Evolutionary conservation across 192 early-diverging fungal species (phyloP).

Genomic region (Phlyctochytrium arcticum): DNA sequence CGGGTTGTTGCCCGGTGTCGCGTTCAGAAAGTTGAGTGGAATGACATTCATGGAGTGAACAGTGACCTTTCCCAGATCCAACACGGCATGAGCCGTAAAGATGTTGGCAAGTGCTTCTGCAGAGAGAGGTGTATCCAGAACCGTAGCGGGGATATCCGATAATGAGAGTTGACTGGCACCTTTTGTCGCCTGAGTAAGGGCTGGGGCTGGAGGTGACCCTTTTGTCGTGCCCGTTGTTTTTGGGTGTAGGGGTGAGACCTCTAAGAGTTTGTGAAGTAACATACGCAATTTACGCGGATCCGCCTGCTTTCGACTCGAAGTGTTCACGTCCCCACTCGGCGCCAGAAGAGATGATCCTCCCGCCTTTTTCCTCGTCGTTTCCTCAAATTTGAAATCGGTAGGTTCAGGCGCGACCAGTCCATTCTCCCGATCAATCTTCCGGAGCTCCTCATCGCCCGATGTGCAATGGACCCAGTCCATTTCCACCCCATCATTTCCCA

Average conservation of each 20-base stretch:
- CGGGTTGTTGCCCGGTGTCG: constrained; percentile 16
- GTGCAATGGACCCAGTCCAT: constrained; percentile 15
- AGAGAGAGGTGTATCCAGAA: constrained; percentile 22
- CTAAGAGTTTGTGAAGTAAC: constrained; percentile 25
- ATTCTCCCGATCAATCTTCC: constrained; percentile 27
- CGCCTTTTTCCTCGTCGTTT: no score
- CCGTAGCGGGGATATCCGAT: no score
- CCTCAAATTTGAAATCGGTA: constrained; percentile 13
- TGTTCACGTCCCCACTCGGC: neutral
- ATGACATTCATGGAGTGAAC: constrained; percentile 33
- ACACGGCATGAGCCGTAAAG: constrained; percentile 15
- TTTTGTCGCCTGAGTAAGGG: neutral
- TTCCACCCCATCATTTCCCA: constrained; percentile 41
- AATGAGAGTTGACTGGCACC: no score
- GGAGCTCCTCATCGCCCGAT: constrained; percentile 8
- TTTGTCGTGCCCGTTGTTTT: neutral
- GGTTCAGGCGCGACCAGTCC: constrained; percentile 39
- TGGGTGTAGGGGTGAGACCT: no score
- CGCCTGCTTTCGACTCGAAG: neutral
- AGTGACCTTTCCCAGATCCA: constrained; percentile 44
- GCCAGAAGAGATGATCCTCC: no score
- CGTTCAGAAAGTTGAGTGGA: constrained; percentile 44
- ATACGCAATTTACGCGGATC: constrained; percentile 16
- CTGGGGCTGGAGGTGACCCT: neutral
- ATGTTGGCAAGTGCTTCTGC: constrained; percentile 35